Base-by-base conservation (phyloP, 2,329 filamentous ascomycete genomes). In the Colletotrichum kahawae region DNA sequence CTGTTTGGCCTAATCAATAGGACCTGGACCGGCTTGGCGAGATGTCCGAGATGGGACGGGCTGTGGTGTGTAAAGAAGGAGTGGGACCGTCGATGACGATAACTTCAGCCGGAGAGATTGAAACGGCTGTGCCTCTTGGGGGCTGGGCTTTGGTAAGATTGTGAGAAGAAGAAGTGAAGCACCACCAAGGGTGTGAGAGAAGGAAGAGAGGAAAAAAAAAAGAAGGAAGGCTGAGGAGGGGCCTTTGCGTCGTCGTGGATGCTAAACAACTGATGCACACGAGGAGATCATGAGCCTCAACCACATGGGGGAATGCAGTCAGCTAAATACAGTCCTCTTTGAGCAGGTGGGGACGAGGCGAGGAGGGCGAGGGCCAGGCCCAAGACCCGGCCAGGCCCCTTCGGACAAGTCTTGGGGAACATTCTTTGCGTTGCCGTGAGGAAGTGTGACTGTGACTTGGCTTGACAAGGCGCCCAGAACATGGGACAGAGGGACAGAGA, bases 271-370 rank as follows among this genome's bases (percentile, higher is more conserved):
- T 27, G 57, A 31, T 60, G 43, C 24, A 67, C 27, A 57, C 38
- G 38, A 65, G 36, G 8, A 60, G 59, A 29, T 27, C 34, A 63
- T 56, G 31, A 74, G 74, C 60, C 59, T 70, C 71, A 62, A 76
- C 65, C 71, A 70, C 74, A 63, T 38, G 48, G 60, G 74, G 74
- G 74, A 76, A 76, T 76, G 74, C 27, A 66, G 71, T n/a, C 71
- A 70, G 71, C 74, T 76, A 74, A 76, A 76, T 76, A 76, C 31
- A 43, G 48, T 51, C 34, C 31, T 36, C 65, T 54, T 71, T 59
- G 51, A 21, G 60, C 6, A 51, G 16, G 60, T 66, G 33, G 54
- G 51, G 31, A 43, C 27, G 27, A 13, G 43, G 56, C 12, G 56
- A 69, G 36, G 54, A 14, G 18, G 54, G 33, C 24, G 34, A 57